phyloP scores from a whole-genome alignment of 2,329 filamentous ascomycete species.

The Fusarium sp. region DNA sequence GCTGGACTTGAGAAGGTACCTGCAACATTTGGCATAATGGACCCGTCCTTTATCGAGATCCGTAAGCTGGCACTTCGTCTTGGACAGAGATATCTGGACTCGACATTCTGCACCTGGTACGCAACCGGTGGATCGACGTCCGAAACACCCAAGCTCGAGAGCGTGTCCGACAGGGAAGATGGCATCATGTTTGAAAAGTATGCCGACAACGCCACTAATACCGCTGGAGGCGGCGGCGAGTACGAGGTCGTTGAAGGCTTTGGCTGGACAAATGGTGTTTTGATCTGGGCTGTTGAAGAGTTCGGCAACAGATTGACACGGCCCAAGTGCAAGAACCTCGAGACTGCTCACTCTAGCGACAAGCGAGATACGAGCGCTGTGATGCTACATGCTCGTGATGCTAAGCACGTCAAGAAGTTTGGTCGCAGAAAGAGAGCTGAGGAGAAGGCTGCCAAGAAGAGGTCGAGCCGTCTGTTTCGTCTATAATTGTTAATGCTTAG shows the following conservation, averaged over 20 bases:
- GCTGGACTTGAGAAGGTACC: conserved; percentile 71
- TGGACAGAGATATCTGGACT: conserved; percentile 75
- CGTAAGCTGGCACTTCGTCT: conserved; percentile 69
- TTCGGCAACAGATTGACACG: conserved; percentile 68
- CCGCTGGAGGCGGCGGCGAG: conserved; percentile 74
- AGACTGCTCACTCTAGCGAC: conserved; percentile 54
- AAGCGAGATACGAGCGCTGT: conserved; percentile 59
- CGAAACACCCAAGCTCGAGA: conserved; percentile 63
- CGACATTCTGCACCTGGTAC: conserved; percentile 77
- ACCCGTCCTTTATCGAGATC: conserved; percentile 66
- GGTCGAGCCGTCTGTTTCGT: conserved; percentile 30
- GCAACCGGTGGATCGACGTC: conserved; percentile 73
- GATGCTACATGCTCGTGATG: conserved; percentile 61
- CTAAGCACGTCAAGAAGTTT: conserved; percentile 63
- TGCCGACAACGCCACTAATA: conserved; percentile 69
- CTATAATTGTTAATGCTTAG: conserved; percentile 2
- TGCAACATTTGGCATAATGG: conserved; percentile 64
- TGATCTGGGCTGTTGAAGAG: conserved; percentile 74
- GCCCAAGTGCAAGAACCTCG: conserved; percentile 67
- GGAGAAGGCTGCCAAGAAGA: conserved; percentile 29
- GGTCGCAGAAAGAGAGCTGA: conserved; percentile 43
- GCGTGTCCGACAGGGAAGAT: conserved; percentile 56
- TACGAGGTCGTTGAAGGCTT: conserved; percentile 78
- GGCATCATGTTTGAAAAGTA: conserved; percentile 81
- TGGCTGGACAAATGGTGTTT: conserved; percentile 77